Evolutionary conservation across 2,329 filamentous ascomycete species (phyloP), one percentile per base, ranked within the genome.

Genomic region (Cephalotrichum gorgonifer): DNA sequence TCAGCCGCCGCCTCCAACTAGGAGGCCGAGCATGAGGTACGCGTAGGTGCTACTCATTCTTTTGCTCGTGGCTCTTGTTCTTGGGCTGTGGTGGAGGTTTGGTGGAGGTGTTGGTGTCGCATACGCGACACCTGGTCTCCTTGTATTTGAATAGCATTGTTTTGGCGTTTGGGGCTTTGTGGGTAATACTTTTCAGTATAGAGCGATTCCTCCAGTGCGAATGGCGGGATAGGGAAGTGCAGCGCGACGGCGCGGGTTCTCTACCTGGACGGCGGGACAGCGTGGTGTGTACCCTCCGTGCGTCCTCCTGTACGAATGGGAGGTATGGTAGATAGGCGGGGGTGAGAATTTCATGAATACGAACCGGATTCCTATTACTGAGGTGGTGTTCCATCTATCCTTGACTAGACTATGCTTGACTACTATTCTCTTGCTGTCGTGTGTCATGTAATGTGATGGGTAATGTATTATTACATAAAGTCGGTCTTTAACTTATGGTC

Each of bases 11-110:
- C 33, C 15, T 9, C 15, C 30, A 9, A n/a, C n/a, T n/a, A 20
- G 35, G 33, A 20, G 22, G 45, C 33, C 33, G 26, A 48, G 33
- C 35, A 42, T 35, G 45, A 48, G 45, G 39, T 48, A 48, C 25
- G 45, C 45, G 3, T 48, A 48, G 35, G 23, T 30, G 17, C 45
- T 48, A 6, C 20, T 31, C 17, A 9, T 41, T 23, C 22, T 48
- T 20, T 26, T 27, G 45, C n/a, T 42, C 9, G 20, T 23, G n/a
- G n/a, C n/a, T n/a, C n/a, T 27, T 14, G 26, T 31, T 25, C 9
- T 47, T 4, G n/a, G 15, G 20, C 7, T 47, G 31, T 6, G 31
- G 22, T 27, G 23, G 15, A 15, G 22, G 25, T 25, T 20, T 30
- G 5, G 22, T 14, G 25, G 22, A 38, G 31, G 44, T 17, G 17